These are phyloP conservation scores for Agrocybe pediades DNA, from an alignment of 768 basidiomycete species.

Conservation along the genomic window DNA sequence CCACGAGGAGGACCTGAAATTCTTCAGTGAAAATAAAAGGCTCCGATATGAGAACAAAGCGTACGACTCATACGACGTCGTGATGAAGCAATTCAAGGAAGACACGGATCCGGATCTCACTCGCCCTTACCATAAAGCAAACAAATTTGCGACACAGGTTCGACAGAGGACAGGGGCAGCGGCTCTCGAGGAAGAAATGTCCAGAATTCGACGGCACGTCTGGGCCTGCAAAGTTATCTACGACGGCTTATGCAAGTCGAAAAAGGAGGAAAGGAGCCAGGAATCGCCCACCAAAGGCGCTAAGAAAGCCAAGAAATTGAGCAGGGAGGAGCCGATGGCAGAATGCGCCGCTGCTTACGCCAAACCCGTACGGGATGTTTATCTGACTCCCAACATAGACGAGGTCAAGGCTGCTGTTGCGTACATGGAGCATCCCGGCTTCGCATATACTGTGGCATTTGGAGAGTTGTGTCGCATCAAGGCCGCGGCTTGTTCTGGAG, in stretches of 20 bases:
- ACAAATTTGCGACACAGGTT: background rate
- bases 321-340: constrained; percentile 27
- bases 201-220: constrained; percentile 42
- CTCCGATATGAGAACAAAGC: too few relatives aligned
- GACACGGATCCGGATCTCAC: background rate
- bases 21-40: background rate
- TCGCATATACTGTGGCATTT: constrained; percentile 61
- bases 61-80: too few relatives aligned
- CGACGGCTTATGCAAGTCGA: constrained; percentile 4
- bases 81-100: background rate
- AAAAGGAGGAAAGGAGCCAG: constrained; percentile 4
- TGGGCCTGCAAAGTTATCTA: constrained; percentile 19
- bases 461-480: constrained; percentile 55
- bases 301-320: constrained; percentile 16
- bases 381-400: constrained; percentile 33
- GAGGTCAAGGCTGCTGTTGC: constrained; percentile 64
- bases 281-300: constrained; percentile 8
- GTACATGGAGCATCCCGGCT: constrained; percentile 27
- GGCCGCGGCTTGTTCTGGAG: constrained; percentile 38
- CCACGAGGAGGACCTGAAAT: background rate
- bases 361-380: constrained; percentile 25
- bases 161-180: constrained; percentile 3
- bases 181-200: constrained; percentile 37
- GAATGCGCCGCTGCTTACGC: constrained; percentile 27
- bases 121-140: constrained; percentile 20